Evolutionary conservation across 768 basidiomycete genomes (phyloP).

Genomic region (Leccinum obscurum): DNA sequence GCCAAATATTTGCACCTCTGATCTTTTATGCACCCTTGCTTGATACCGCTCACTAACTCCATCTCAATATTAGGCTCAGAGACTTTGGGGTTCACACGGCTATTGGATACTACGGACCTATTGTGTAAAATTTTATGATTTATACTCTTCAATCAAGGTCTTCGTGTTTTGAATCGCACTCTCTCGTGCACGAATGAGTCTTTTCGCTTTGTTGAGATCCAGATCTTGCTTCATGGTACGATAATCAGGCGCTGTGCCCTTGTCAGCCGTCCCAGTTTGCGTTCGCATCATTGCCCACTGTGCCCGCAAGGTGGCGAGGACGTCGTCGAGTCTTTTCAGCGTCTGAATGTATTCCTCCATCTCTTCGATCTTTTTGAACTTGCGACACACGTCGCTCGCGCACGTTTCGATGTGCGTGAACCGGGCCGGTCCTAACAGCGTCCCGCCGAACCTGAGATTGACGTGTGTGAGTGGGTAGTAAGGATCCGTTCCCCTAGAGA

Average conservation of each 20-base stretch:
- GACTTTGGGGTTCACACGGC: not conserved
- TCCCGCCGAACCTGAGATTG: constrained; percentile 71
- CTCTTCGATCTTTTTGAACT: constrained; percentile 67
- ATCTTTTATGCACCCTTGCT: constrained; percentile 24
- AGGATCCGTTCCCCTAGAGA: not conserved
- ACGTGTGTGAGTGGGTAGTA: not conserved
- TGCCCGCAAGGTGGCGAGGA: constrained; percentile 55
- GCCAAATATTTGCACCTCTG: constrained; percentile 72
- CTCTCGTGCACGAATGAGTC: constrained; percentile 69
- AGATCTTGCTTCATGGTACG: constrained; percentile 34
- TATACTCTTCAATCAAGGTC: constrained; percentile 47
- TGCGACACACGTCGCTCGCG: constrained; percentile 68
- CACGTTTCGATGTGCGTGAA: constrained; percentile 81
- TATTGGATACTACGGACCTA: constrained; percentile 1
- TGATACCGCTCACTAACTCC: constrained; percentile 13
- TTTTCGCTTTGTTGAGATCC: constrained; percentile 63
- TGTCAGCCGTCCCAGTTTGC: not conserved
- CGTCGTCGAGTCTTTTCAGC: constrained; percentile 59
- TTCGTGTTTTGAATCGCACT: constrained; percentile 66
- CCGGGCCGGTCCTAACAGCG: constrained; percentile 69
- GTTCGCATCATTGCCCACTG: constrained; percentile 30
- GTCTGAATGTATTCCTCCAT: constrained; percentile 59
- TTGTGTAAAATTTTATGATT: not conserved
- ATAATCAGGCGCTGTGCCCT: constrained; percentile 47
- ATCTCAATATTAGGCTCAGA: not conserved